Base-by-base conservation (phyloP, 306 rosid genomes). In the Trifolium repens region DNA sequence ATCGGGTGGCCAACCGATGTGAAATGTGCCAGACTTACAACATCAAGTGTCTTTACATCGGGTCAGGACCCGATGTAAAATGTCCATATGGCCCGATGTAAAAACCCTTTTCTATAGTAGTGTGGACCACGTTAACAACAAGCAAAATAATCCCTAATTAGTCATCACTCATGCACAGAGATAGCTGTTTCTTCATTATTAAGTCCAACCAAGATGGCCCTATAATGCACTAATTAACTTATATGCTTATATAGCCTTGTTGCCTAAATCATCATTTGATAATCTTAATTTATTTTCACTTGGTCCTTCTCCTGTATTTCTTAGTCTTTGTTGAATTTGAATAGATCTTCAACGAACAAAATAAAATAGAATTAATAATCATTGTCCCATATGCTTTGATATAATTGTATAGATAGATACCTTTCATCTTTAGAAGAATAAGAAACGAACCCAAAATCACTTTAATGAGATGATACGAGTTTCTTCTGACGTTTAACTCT, bases 81-180 rank as follows among this genome's bases (percentile, higher is more conserved):
- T n/a, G n/a, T n/a, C n/a, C n/a, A n/a, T n/a, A n/a, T n/a, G n/a
- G n/a, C n/a, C n/a, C n/a, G n/a, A n/a, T n/a, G n/a, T n/a, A n/a
- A n/a, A n/a, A n/a, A n/a, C n/a, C n/a, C n/a, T n/a, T n/a, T n/a
- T n/a, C n/a, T n/a, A n/a, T n/a, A n/a, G n/a, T n/a, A n/a, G n/a
- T n/a, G 50, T 83, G 54, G 87, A 60, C 84, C 84, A 89, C 88
- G 88, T 73, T 86, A 73, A 62, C 19, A 12, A 76, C 75, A 55
- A 46, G 35, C 24, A 78, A 65, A 66, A 79, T 75, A 64, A 35
- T 73, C 80, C 60, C 66, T 73, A 75, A 79, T 57, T 67, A 76
- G 71, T 80, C 91, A 85, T 80, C 91, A 85, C 80, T 43, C 16
- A 58, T 60, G 72, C 85, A 61, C 24, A 72, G 49, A 52, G 69